Evolutionary conservation across 2,329 filamentous ascomycete species (phyloP).

Genomic region (Coleophoma eucalyptorum): DNA sequence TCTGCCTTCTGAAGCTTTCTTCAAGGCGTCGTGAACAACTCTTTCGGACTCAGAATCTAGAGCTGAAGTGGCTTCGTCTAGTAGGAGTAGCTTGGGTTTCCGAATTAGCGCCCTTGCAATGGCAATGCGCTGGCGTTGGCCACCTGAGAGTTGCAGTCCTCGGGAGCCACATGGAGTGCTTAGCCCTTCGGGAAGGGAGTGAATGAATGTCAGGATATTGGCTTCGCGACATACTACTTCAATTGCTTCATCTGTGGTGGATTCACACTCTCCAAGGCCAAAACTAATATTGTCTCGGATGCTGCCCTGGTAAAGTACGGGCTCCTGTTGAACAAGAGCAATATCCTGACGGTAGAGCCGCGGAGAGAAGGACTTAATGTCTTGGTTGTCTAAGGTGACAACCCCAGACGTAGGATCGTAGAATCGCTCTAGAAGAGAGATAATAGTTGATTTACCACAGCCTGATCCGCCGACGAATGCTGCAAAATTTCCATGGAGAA

Average conservation of each 20-base stretch:
- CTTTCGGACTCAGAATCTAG: constrained; percentile 90
- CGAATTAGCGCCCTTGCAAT: constrained; percentile 85
- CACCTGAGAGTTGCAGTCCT: constrained; percentile 83
- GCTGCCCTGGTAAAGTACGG: constrained; percentile 64
- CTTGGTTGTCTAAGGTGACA: constrained; percentile 15
- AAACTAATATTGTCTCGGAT: constrained; percentile 66
- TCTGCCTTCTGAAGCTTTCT: constrained; percentile 74
- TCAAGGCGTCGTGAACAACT: constrained; percentile 84
- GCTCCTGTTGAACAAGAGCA: constrained; percentile 69
- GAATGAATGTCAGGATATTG: constrained; percentile 1
- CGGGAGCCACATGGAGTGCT: constrained; percentile 88
- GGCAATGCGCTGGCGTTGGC: constrained; percentile 91
- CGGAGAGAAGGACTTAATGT: constrained; percentile 54
- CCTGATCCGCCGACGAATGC: constrained; percentile 54
- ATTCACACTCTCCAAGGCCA: constrained; percentile 45
- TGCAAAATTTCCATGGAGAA: constrained; percentile 44
- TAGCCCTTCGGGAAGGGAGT: constrained; percentile 72
- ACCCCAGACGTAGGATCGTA: constrained; percentile 62
- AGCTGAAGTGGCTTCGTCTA: constrained; percentile 89
- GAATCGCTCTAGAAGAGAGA: constrained; percentile 83
- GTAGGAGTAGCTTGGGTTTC: constrained; percentile 80
- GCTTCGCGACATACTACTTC: constrained; percentile 41
- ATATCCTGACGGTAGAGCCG: constrained; percentile 58
- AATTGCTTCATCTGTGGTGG: constrained; percentile 33
- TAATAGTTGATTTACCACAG: constrained; percentile 58